Evolutionary conservation across 1,139 yeast species (phyloP), one percentile per base, ranked within the genome.

Genomic region (Suhomyces wounanorum): DNA sequence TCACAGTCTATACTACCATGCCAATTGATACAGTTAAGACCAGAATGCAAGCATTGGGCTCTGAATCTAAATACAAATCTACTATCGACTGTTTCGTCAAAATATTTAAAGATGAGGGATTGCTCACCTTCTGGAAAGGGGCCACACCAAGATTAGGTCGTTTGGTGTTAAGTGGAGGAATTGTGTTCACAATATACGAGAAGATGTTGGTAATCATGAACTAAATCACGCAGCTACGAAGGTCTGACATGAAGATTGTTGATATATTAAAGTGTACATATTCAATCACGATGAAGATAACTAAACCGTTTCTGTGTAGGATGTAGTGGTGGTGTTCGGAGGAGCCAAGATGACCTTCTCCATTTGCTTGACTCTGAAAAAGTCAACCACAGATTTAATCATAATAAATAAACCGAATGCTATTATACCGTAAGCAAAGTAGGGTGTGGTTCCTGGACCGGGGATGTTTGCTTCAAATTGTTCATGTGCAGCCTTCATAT

Each of bases 11-110:
- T 69, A 77, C 96, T 3, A 94, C 99, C 9, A 94, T 94, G 98
- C 99, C 99, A 10, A 86, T 94, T 39, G 99, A 94, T 67, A 94
- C 98, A 0, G 97, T 94, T 56, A 94, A 94, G 74, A 94, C 99
- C 0, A 82, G 99, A 70, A 94, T 94, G 97, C 99, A 94, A 73
- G 88, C 96, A 28, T 77, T 94, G 58, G 95, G 89, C 37, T 89
- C 97, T 4, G 80, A 81, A 51, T 78, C 81, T 58, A 69, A 78
- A 62, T 94, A 94, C 70, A 67, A 79, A 5, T 83, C 92, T 41
- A 92, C 98, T 0, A 26, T 87, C 43, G 82, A 92, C 69, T 94
- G 98, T 70, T 92, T 94, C 62, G 81, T 73, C 33, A 84, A 81
- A 57, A 86, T 94, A 49, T 88, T 88, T 68, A 86, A 76, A 65